phyloP scores from a whole-genome alignment of 257 asterid genomes.

The Gentiana dahurica region DNA sequence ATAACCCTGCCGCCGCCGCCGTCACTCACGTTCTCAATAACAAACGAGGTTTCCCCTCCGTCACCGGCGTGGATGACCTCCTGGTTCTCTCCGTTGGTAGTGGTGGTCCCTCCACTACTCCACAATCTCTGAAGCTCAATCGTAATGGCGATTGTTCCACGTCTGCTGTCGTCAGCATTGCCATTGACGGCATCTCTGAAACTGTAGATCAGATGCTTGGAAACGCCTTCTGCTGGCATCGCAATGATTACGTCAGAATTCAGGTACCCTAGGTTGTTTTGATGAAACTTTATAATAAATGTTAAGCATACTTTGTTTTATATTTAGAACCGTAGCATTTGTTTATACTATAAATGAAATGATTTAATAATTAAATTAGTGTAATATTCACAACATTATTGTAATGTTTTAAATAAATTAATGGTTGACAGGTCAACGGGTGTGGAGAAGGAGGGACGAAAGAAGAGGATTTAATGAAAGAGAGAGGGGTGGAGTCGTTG shows the following conservation, averaged over 20 bases:
- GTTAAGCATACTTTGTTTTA: neutral
- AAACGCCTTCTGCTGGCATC: slow-evolving; percentile 81
- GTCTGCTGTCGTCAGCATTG: slow-evolving; percentile 26
- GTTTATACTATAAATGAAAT: neutral
- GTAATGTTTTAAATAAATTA: neutral
- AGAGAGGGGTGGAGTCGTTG: slow-evolving; percentile 60
- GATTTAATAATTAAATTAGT: neutral
- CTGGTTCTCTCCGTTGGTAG: slow-evolving; percentile 68
- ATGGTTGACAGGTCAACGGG: slow-evolving; percentile 42
- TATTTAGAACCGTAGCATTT: slow-evolving; percentile 11
- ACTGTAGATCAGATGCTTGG: no score
- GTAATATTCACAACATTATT: neutral
- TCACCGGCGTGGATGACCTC: slow-evolving; percentile 68
- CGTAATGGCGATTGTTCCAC: slow-evolving; percentile 47
- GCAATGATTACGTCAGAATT: slow-evolving; percentile 62
- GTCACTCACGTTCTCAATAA: slow-evolving; percentile 85
- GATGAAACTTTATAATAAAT: neutral
- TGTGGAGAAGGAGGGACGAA: slow-evolving; percentile 13
- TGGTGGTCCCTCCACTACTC: slow-evolving; percentile 33
- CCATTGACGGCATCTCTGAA: no score
- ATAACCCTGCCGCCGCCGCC: slow-evolving; percentile 90
- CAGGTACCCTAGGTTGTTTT: slow-evolving; percentile 35
- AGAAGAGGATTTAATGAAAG: slow-evolving; percentile 40
- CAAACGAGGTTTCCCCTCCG: slow-evolving; percentile 75
- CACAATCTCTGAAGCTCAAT: slow-evolving; percentile 28